These are phyloP conservation scores for Pythium biforme DNA, from an alignment of 352 stramenopile species.

Conservation along the genomic window DNA sequence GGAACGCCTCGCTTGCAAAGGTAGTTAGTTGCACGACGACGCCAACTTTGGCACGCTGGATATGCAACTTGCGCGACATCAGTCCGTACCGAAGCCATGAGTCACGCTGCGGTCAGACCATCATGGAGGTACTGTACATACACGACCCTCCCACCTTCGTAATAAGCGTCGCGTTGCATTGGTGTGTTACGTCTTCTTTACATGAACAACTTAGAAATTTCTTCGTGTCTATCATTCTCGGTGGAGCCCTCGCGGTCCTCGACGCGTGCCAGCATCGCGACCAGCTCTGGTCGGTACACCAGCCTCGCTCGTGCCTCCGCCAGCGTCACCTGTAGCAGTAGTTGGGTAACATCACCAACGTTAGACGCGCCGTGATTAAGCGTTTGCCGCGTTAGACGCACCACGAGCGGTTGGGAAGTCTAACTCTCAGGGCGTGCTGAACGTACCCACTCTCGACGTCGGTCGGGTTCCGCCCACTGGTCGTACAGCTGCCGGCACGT, in stretches of 20 bases:
- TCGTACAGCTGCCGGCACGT: slow-evolving; percentile 37
- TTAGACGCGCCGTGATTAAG: neutral
- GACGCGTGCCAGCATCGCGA: slow-evolving; percentile 9
- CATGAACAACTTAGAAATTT: neutral
- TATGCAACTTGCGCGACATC: no score
- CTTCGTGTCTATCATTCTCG: slow-evolving; percentile 1
- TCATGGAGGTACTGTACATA: no score
- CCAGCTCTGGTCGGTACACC: slow-evolving; percentile 15
- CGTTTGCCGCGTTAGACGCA: no score
- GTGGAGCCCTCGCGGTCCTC: neutral
- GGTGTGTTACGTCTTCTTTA: neutral
- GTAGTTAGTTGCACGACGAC: no score
- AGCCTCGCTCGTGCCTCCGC: slow-evolving; percentile 2
- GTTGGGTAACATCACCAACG: neutral
- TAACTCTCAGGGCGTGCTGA: neutral
- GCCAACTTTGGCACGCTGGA: no score
- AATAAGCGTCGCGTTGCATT: neutral
- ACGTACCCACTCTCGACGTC: slow-evolving; percentile 52
- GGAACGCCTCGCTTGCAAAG: no score
- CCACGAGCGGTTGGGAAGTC: no score
- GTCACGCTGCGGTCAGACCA: no score
- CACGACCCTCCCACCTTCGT: no score
- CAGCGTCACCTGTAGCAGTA: neutral
- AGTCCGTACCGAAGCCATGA: no score
- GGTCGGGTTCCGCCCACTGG: slow-evolving; percentile 57